phyloP scores from a whole-genome alignment of 495 filamentous ascomycete genomes.

The Aspergillus coremiiformis region DNA sequence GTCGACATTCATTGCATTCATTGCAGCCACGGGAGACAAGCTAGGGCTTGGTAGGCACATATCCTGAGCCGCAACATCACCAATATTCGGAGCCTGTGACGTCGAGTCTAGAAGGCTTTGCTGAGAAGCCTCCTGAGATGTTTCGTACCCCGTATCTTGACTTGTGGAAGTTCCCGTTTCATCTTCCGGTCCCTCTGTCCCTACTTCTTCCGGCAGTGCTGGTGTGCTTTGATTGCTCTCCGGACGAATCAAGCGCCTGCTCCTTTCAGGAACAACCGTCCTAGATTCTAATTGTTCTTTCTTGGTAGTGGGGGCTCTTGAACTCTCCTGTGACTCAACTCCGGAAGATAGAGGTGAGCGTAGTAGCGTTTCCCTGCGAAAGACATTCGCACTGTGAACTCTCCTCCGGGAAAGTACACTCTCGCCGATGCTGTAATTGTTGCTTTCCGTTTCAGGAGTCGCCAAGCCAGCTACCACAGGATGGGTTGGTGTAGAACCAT shows the following conservation, averaged over 20 bases:
- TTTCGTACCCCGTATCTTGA: conserved; percentile 20
- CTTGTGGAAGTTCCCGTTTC: conserved; percentile 12
- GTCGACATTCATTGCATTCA: conserved; percentile 49
- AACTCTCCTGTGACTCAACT: conserved; percentile 18
- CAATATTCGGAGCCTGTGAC: conserved; percentile 32
- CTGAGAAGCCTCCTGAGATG: conserved; percentile 18
- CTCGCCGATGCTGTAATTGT: conserved; percentile 25
- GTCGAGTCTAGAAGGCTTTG: conserved; percentile 16
- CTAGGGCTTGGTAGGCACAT: conserved; percentile 92
- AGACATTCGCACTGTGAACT: conserved; percentile 29
- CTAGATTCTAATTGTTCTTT: conserved; percentile 14
- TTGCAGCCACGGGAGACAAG: conserved; percentile 82
- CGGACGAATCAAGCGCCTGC: conserved; percentile 7
- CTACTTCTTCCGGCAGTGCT: conserved; percentile 5
- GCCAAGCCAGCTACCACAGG: conserved; percentile 32
- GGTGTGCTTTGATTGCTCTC: conserved; percentile 6
- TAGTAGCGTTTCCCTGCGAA: conserved; percentile 29
- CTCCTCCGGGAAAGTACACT: conserved; percentile 22
- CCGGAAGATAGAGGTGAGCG: conserved; percentile 36
- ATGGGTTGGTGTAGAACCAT: conserved; percentile 22
- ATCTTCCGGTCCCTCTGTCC: conserved; percentile 7
- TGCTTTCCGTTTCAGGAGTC: conserved; percentile 39
- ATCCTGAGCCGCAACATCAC: conserved; percentile 68
- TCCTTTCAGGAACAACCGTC: conserved; percentile 12
- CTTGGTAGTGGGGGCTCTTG: conserved; percentile 8